phyloP scores from a whole-genome alignment of 73 alveolate species.

The Stentor roeselii region DNA sequence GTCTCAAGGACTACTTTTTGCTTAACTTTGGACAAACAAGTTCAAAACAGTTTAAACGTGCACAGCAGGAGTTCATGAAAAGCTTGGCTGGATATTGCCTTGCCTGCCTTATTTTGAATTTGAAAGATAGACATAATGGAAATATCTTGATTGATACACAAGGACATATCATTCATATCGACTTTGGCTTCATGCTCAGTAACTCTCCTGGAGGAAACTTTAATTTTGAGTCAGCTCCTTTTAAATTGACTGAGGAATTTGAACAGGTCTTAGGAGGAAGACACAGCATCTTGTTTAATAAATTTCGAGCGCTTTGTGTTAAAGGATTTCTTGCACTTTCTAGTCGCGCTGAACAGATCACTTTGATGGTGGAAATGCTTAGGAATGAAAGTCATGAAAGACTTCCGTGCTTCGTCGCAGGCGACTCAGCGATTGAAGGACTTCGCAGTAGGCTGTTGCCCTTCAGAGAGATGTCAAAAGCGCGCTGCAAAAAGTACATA shows the following conservation, averaged over 20 bases:
- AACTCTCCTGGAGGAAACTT: slow-evolving; percentile 92
- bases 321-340: slow-evolving; percentile 52
- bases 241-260: slow-evolving; percentile 93
- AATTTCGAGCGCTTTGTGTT: slow-evolving; percentile 23
- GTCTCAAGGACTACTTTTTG: slow-evolving; percentile 48
- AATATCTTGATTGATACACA: slow-evolving; percentile 89
- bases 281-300: slow-evolving; percentile 31
- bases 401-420: slow-evolving; percentile 33
- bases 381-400: slow-evolving; percentile 43
- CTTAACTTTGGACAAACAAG: slow-evolving; percentile 34
- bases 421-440: slow-evolving; percentile 21
- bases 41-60: slow-evolving; percentile 68
- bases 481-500: slow-evolving; percentile 51
- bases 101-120: slow-evolving; percentile 86
- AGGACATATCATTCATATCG: slow-evolving; percentile 97
- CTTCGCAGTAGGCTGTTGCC: slow-evolving; percentile 38
- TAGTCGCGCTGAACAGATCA: slow-evolving; percentile 52
- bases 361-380: slow-evolving; percentile 59
- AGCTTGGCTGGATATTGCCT: slow-evolving; percentile 97
- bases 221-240: slow-evolving; percentile 94
- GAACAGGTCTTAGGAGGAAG: slow-evolving; percentile 90
- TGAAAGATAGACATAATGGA: slow-evolving; percentile 98
- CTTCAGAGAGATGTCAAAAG: slow-evolving; percentile 43
- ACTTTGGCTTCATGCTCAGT: slow-evolving; percentile 93
- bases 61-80: slow-evolving; percentile 87